Evolutionary conservation across 1,284 basidiomycete genomes (phyloP).

Genomic region (Tilletia walkeri): DNA sequence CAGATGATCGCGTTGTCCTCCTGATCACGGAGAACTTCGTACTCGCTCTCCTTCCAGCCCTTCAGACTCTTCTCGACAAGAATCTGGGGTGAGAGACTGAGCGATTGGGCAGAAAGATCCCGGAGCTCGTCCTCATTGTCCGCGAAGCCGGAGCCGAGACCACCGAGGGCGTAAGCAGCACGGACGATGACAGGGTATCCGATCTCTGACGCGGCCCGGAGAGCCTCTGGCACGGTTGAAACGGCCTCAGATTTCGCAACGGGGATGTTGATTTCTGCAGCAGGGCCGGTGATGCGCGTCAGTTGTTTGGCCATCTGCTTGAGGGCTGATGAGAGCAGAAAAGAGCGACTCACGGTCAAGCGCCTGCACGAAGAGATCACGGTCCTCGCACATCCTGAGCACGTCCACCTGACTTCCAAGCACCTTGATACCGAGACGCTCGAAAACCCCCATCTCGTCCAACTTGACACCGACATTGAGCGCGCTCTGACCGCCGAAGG

Average conservation of each 20-base stretch:
- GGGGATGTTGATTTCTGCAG: conserved; percentile 93
- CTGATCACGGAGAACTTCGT: conserved; percentile 96
- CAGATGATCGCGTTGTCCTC: conserved; percentile 84
- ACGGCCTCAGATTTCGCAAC: conserved; percentile 96
- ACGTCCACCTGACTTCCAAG: conserved; percentile 90
- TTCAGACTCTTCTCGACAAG: conserved; percentile 98
- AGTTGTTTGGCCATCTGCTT: not conserved
- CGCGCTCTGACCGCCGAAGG: conserved; percentile 97
- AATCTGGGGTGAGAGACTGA: conserved; percentile 90
- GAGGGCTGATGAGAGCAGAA: too few species aligned
- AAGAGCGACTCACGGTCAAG: conserved; percentile 71
- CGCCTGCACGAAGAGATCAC: conserved; percentile 94
- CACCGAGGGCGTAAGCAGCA: conserved; percentile 95
- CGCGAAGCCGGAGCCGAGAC: conserved; percentile 97
- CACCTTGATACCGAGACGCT: conserved; percentile 91
- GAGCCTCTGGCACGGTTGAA: conserved; percentile 87
- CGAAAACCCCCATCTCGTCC: conserved; percentile 95
- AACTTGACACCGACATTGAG: conserved; percentile 97
- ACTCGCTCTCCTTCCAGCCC: conserved; percentile 99
- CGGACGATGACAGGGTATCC: conserved; percentile 98
- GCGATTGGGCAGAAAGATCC: conserved; percentile 85
- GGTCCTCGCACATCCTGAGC: conserved; percentile 75
- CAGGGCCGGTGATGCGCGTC: not conserved
- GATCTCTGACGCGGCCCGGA: conserved; percentile 84
- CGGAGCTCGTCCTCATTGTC: conserved; percentile 91